A percentile compares a stretch with the other conserved stretches of the same genome.
These are phyloP conservation scores for Lathyrus tuberosus DNA, from an alignment of 306 rosid species.

Conservation along the genomic window DNA sequence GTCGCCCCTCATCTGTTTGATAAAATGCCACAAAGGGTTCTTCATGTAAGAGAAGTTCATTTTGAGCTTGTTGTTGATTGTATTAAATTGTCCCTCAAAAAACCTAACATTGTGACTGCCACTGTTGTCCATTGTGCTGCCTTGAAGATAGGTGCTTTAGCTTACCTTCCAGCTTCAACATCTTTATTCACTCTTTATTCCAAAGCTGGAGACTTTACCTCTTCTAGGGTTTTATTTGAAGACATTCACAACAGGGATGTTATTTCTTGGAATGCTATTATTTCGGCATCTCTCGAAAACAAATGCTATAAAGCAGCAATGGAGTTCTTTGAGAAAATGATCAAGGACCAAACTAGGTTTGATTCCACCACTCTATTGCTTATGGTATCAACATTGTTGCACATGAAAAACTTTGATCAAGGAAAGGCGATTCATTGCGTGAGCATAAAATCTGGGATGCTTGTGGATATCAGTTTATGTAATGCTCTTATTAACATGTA, in stretches of 20 bases:
- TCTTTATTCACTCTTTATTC: conserved; percentile 55
- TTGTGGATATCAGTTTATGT: conserved; percentile 45
- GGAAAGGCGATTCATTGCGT: conserved; percentile 53
- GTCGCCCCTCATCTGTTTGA: conserved; percentile 39
- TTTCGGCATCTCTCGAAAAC: conserved; percentile 52
- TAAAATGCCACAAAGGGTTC: conserved; percentile 45
- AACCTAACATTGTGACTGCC: conserved; percentile 36
- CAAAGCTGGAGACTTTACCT: conserved; percentile 46
- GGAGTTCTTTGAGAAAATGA: conserved; percentile 49
- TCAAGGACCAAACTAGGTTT: conserved; percentile 41
- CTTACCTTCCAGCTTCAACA: conserved; percentile 52
- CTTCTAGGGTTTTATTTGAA: conserved; percentile 51
- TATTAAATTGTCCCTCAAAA: conserved; percentile 33
- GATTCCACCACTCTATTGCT: conserved; percentile 68
- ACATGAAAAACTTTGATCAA: conserved; percentile 43
- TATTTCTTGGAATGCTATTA: conserved; percentile 60
- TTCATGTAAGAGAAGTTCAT: conserved; percentile 8
- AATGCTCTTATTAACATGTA: conserved; percentile 60
- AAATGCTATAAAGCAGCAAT: conserved; percentile 43
- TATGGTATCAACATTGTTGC: conserved; percentile 47
- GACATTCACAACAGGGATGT: conserved; percentile 50
- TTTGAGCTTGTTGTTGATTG: conserved; percentile 37
- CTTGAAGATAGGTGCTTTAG: conserved; percentile 50
- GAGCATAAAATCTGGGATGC: conserved; percentile 55
- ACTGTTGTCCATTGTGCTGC: conserved; percentile 49